Evolutionary conservation across 148 eudicot species (phyloP).

Genomic region (Pharnaceum exiguum): DNA sequence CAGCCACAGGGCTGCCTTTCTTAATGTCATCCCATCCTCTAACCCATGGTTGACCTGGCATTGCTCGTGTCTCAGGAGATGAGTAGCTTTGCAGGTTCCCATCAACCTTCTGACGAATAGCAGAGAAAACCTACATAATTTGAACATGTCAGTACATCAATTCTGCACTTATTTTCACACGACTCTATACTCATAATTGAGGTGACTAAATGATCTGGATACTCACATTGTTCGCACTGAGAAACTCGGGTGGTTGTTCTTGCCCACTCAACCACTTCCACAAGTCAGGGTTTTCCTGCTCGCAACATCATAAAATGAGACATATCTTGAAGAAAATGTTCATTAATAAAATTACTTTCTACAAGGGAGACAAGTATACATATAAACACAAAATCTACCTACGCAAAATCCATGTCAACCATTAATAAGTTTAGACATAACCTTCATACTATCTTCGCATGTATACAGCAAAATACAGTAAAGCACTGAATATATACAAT

Average conservation of each 20-base stretch:
- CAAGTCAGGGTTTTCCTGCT: constrained; percentile 91
- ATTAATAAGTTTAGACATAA: no score
- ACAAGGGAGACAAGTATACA: not conserved
- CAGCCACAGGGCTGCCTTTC: constrained; percentile 58
- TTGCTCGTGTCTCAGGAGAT: constrained; percentile 79
- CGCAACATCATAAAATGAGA: not conserved
- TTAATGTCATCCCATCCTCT: constrained; percentile 98
- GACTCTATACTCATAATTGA: not conserved
- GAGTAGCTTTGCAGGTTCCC: constrained; percentile 57
- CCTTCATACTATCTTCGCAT: no score
- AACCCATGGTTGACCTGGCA: constrained; percentile 87
- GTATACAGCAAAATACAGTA: no score
- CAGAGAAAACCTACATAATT: constrained; percentile 62
- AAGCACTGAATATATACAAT: no score
- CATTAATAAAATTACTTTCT: not conserved
- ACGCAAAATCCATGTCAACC: no score
- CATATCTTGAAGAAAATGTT: not conserved
- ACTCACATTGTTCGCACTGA: constrained; percentile 69
- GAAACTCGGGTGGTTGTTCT: constrained; percentile 73
- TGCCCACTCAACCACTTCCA: constrained; percentile 94
- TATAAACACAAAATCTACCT: no score
- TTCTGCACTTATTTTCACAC: not conserved
- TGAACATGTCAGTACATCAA: not conserved
- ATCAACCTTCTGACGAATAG: constrained; percentile 58
- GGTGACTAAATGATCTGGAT: not conserved